These are phyloP conservation scores for Thuja plicata DNA, from an alignment of 83 land plant genomes.

Conservation along the genomic window DNA sequence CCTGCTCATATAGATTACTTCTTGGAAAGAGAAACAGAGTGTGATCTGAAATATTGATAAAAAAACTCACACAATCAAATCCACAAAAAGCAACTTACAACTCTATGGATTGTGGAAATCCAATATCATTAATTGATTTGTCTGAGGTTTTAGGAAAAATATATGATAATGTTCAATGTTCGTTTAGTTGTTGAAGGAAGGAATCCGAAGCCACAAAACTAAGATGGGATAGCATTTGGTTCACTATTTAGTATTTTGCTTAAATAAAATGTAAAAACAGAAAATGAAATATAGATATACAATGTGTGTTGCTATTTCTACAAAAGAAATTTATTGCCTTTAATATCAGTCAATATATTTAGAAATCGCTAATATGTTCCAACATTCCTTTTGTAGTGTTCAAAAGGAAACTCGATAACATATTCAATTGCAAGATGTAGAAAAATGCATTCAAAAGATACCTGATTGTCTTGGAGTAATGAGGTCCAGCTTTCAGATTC, in stretches of 20 bases:
- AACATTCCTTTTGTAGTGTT: neutral
- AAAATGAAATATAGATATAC: neutral
- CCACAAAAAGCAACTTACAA: too few species aligned
- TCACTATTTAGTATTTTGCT: neutral
- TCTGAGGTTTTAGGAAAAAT: too few species aligned
- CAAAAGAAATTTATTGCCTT: neutral
- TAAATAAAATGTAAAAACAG: neutral
- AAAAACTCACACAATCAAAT: too few species aligned
- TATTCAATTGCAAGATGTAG: neutral
- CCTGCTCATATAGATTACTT: too few species aligned
- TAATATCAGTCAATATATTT: neutral
- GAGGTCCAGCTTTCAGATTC: slow-evolving; percentile 78
- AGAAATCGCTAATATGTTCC: neutral
- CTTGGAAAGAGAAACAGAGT: too few species aligned
- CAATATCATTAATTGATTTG: too few species aligned
- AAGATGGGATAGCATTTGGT: neutral
- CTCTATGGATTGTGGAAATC: too few species aligned
- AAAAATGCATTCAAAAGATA: slow-evolving; percentile 16
- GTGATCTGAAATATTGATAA: too few species aligned
- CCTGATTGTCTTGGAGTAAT: slow-evolving; percentile 48
- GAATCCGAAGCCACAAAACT: too few species aligned
- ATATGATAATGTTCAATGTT: too few species aligned
- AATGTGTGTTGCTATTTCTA: neutral
- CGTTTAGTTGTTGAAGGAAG: too few species aligned
- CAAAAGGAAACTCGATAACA: neutral